Evolutionary conservation across 345 rosid species (phyloP).

Genomic region (Bruguiera gymnorhiza): DNA sequence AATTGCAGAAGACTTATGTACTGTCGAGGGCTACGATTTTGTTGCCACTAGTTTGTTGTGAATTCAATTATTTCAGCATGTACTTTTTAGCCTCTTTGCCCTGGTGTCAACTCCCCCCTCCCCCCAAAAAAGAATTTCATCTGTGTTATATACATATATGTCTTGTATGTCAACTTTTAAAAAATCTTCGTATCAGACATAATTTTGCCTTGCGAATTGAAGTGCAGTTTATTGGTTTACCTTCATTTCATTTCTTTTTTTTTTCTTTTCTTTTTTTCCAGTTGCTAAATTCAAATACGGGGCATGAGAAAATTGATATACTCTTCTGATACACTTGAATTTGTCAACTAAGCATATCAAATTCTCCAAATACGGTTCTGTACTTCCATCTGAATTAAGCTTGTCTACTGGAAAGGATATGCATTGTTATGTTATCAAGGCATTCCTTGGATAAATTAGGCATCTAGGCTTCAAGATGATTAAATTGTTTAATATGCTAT

Average conservation of each 20-base stretch:
- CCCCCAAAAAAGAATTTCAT: not conserved
- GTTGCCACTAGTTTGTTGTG: conserved; percentile 19
- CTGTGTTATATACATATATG: not conserved
- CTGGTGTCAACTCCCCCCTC: not conserved
- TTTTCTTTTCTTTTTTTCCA: no score
- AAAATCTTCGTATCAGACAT: not conserved
- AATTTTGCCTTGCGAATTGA: conserved; percentile 18
- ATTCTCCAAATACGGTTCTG: no score
- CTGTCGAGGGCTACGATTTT: conserved; percentile 3
- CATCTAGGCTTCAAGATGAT: no score
- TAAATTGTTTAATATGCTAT: no score
- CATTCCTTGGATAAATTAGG: no score
- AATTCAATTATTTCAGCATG: conserved; percentile 7
- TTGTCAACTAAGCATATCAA: no score
- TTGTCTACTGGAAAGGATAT: no score
- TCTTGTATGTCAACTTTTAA: conserved; percentile 23
- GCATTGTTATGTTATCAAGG: no score
- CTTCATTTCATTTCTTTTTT: not conserved
- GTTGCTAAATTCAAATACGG: no score
- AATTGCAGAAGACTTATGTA: conserved; percentile 17
- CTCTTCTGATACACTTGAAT: no score
- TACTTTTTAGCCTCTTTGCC: conserved; percentile 11
- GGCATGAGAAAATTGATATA: no score
- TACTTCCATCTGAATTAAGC: no score
- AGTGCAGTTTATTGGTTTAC: not conserved